Percentiles rank a stretch among this genome's conserved stretches.
These are phyloP conservation scores for Podila epicladia DNA, from an alignment of 192 early-diverging fungal species.

Conservation along the genomic window DNA sequence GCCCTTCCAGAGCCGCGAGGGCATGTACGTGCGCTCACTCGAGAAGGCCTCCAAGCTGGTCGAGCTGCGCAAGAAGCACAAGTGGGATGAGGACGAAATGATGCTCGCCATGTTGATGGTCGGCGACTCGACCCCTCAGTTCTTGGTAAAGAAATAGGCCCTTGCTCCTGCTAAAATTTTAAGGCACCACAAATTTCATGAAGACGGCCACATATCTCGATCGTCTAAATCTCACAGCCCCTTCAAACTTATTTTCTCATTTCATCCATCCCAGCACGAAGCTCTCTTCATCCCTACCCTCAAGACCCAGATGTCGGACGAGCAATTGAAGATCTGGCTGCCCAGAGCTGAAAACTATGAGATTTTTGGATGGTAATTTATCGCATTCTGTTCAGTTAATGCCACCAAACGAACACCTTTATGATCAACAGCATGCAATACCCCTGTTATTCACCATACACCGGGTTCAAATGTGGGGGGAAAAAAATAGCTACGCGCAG, in stretches of 20 bases:
- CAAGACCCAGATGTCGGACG: conserved; percentile 48
- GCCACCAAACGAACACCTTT: neutral
- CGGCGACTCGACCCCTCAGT: conserved; percentile 57
- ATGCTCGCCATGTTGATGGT: conserved; percentile 64
- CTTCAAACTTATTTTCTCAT: neutral
- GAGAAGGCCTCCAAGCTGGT: conserved; percentile 54
- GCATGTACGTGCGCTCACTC: conserved; percentile 45
- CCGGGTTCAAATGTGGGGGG: too few species aligned
- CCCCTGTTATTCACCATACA: neutral
- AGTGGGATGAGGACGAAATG: conserved; percentile 77
- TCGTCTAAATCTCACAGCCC: neutral
- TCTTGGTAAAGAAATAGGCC: conserved; percentile 53
- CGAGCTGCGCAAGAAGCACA: conserved; percentile 73
- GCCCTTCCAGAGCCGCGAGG: conserved; percentile 45
- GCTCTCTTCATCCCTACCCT: conserved; percentile 52
- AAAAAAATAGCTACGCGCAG: conserved; percentile 58
- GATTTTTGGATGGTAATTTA: conserved; percentile 67
- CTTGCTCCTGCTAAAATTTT: neutral
- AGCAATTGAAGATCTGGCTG: conserved; percentile 52
- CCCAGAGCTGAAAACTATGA: conserved; percentile 64
- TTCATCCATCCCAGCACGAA: conserved; percentile 36
- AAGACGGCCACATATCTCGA: neutral
- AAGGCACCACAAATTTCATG: neutral
- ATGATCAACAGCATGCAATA: neutral
- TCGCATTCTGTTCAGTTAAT: too few species aligned